Base-by-base conservation (phyloP, 345 rosid species). In the Durio zibethinus region DNA sequence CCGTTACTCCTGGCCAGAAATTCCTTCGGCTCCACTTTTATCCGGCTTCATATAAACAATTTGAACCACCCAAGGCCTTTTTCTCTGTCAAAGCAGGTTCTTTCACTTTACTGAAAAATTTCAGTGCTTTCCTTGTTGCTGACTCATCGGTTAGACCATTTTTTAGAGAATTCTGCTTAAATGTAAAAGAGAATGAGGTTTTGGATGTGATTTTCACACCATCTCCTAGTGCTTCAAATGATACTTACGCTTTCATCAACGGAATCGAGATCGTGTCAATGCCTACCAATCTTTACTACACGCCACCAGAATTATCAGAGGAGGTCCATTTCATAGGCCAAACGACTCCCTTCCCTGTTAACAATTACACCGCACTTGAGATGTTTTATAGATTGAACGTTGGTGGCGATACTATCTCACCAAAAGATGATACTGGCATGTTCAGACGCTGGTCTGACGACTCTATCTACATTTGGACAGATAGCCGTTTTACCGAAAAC, bases 371-470 rank as follows among this genome's bases (percentile, higher is more conserved):
- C 2, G 29, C 20, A 14, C 65, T 60, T 60, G 38, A 60, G 20
- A 60, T 2, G 11, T 43, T 18, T 5, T 63, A 63, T 60, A 60
- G 65, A 27, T 29, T 60, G 18, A 60, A 60, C 11, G 65, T 60
- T 60, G 36, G 65, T 23, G 65, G 65, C 36, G 0, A 27, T 10
- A 0, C 71, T 16, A 81, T 90, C 42, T 60, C 82, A 1, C 76
- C 85, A 73, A 89, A 68, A 81, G 86, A 18, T 85, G 93, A 90
- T 85, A 85, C 48, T 74, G 85, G 64, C 27, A 47, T 47, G 52
- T 65, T 65, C 10, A 40, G 71, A 50, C 50, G n/a, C 15, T 93
- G 98, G 99, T 90, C 89, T 57, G 79, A 88, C 10, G 97, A 90
- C 23, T 42, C 0, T 1, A 3, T 0, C 1, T 50, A 29, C 29